phyloP scores from a whole-genome alignment of 1,284 basidiomycete species.

The Sanghuangporus baumii region DNA sequence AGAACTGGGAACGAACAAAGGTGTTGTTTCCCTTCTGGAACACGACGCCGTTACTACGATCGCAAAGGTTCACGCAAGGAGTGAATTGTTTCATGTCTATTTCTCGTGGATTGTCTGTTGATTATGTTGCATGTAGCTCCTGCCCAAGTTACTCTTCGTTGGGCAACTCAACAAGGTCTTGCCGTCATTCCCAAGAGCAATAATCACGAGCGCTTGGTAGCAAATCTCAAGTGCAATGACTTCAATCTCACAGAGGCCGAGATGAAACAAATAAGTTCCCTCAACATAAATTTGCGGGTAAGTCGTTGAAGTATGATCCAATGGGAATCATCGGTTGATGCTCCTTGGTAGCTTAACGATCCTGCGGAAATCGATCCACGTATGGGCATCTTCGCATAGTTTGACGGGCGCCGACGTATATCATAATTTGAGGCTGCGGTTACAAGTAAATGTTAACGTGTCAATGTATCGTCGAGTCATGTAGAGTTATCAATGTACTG shows the following conservation, averaged over 20 bases:
- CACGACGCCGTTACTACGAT: slow-evolving; percentile 43
- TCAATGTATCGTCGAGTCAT: neutral
- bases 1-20: slow-evolving; percentile 55
- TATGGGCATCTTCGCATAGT: slow-evolving; percentile 64
- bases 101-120: slow-evolving; percentile 18
- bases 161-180: slow-evolving; percentile 72
- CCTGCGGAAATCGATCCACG: slow-evolving; percentile 59
- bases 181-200: slow-evolving; percentile 79
- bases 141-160: slow-evolving; percentile 68
- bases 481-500: neutral
- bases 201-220: slow-evolving; percentile 41
- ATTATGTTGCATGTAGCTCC: slow-evolving; percentile 32
- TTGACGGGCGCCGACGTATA: neutral
- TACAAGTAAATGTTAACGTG: neutral
- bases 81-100: slow-evolving; percentile 33
- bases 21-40: slow-evolving; percentile 44
- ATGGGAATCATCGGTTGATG: neutral
- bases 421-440: neutral
- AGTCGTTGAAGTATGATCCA: slow-evolving; percentile 22
- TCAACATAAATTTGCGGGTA: slow-evolving; percentile 64
- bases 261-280: slow-evolving; percentile 48
- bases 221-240: slow-evolving; percentile 54
- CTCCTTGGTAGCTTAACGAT: slow-evolving; percentile 52
- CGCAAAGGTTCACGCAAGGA: slow-evolving; percentile 49
- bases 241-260: slow-evolving; percentile 61